Evolutionary conservation across 805 yeast genomes (phyloP).

Genomic region (Yarrowia hollandica): DNA sequence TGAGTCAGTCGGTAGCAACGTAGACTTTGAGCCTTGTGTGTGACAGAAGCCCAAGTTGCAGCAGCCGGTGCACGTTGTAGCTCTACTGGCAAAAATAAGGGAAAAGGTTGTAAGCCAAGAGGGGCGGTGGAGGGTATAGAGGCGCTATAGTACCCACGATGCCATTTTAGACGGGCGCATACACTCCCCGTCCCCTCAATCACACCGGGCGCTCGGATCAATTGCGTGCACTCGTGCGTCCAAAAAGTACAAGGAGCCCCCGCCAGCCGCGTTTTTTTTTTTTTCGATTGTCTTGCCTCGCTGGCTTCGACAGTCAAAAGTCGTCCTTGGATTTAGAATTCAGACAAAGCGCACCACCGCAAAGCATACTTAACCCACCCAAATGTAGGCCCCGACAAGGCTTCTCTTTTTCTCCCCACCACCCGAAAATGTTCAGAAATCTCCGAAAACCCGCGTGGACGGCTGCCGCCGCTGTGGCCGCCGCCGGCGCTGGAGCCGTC

Average conservation of each 20-base stretch:
- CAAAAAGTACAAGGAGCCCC: too few species aligned
- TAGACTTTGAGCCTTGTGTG: background rate
- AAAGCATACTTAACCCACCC: constrained; percentile 27
- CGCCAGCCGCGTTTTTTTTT: too few species aligned
- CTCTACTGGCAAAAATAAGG: background rate
- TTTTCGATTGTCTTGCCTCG: too few species aligned
- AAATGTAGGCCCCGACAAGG: background rate
- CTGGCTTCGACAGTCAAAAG: too few species aligned
- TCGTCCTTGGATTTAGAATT: background rate
- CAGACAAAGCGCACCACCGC: constrained; percentile 29
- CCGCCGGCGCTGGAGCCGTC: constrained; percentile 29
- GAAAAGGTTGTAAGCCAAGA: constrained; percentile 2
- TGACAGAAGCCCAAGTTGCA: background rate
- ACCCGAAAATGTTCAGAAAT: constrained; percentile 16
- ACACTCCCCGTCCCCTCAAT: too few species aligned
- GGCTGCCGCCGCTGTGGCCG: constrained; percentile 26
- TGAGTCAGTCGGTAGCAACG: constrained; percentile 26
- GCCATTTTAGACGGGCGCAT: too few species aligned
- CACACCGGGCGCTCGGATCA: background rate
- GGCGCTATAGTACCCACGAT: too few species aligned
- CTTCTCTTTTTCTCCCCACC: constrained; percentile 4
- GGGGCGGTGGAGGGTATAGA: too few species aligned
- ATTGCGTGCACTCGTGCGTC: too few species aligned
- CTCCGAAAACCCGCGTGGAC: constrained; percentile 29
- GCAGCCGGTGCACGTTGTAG: constrained; percentile 6